These are phyloP conservation scores for Phoma sp. DNA, from an alignment of 2,329 filamentous ascomycete genomes.

Conservation along the genomic window DNA sequence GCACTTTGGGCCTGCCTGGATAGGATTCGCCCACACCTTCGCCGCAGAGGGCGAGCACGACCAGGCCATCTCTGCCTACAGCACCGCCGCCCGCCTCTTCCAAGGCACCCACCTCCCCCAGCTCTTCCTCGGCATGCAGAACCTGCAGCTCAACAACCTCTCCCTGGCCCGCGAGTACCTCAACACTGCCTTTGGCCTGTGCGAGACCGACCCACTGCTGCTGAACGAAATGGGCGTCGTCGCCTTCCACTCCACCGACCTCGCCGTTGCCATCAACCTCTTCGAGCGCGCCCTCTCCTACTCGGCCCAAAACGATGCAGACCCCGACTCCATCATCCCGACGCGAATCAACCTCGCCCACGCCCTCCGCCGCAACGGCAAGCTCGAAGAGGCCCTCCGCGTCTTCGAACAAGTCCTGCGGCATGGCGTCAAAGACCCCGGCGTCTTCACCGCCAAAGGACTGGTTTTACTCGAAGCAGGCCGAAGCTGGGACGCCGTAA, in stretches of 20 bases:
- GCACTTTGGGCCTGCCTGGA: conserved; percentile 97
- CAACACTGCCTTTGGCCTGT: conserved; percentile 83
- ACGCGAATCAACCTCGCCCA: conserved; percentile 90
- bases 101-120: conserved; percentile 97
- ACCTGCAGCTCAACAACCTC: conserved; percentile 95
- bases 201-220: conserved; percentile 84
- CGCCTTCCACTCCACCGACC: conserved; percentile 88
- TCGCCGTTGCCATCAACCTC: conserved; percentile 76
- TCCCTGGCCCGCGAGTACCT: conserved; percentile 92
- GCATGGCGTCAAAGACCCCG: conserved; percentile 78
- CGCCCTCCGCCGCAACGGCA: conserved; percentile 76
- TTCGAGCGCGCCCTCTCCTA: conserved; percentile 81
- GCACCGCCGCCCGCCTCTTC: conserved; percentile 90
- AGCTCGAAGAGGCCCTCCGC: conserved; percentile 73
- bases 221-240: conserved; percentile 96
- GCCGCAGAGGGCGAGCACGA: conserved; percentile 97
- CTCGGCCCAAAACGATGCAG: conserved; percentile 80
- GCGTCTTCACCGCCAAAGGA: conserved; percentile 82
- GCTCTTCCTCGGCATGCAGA: conserved; percentile 97
- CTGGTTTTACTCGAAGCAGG: conserved; percentile 82
- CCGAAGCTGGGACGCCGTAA: conserved; percentile 77
- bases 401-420: conserved; percentile 90
- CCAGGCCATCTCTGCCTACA: conserved; percentile 97
- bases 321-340: conserved; percentile 81
- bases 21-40: conserved; percentile 98